Conservation (phyloP, 352 stramenopile species). For the Globisporangium acanthophoron region DNA sequence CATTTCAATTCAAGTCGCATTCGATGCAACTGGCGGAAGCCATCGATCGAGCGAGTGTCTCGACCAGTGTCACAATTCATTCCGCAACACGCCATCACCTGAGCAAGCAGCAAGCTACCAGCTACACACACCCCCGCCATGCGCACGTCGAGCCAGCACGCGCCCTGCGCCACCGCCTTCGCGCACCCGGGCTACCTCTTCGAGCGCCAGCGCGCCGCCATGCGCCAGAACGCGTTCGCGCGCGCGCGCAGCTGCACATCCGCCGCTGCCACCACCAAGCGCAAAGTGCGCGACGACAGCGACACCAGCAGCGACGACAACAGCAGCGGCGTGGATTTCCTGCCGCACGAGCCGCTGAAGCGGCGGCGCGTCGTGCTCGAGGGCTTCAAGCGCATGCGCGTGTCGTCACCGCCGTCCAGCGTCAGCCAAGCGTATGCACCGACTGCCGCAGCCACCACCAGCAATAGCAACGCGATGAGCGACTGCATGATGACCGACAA, state of each 20-base stretch:
- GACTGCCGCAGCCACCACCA: conserved; percentile 10
- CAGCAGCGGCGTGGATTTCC: conserved; percentile 11
- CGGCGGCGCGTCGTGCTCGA: conserved; percentile 36
- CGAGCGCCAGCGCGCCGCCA: conserved; percentile 27
- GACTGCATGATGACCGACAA: conserved; percentile 21
- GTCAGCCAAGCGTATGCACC: background rate
- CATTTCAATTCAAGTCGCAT: background rate
- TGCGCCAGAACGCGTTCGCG: conserved; percentile 48
- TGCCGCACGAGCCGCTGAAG: conserved; percentile 4
- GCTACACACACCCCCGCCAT: background rate
- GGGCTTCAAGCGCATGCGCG: conserved; percentile 66
- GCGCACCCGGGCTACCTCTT: conserved; percentile 34
- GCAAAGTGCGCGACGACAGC: conserved; percentile 16
- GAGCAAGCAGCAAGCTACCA: too few species aligned
- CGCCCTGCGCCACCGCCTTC: conserved; percentile 33
- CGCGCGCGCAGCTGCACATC: conserved; percentile 21
- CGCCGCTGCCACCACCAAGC: conserved; percentile 28
- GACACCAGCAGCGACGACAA: background rate
- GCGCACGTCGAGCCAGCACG: conserved; percentile 9
- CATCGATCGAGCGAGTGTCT: background rate
- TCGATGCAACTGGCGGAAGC: background rate
- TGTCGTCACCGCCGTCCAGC: conserved; percentile 35
- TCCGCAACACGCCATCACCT: background rate
- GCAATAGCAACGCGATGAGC: conserved; percentile 19
- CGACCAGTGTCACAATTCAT: too few species aligned